phyloP scores from a whole-genome alignment of 1,284 basidiomycete genomes.

The Fomitopsis schrenkii region DNA sequence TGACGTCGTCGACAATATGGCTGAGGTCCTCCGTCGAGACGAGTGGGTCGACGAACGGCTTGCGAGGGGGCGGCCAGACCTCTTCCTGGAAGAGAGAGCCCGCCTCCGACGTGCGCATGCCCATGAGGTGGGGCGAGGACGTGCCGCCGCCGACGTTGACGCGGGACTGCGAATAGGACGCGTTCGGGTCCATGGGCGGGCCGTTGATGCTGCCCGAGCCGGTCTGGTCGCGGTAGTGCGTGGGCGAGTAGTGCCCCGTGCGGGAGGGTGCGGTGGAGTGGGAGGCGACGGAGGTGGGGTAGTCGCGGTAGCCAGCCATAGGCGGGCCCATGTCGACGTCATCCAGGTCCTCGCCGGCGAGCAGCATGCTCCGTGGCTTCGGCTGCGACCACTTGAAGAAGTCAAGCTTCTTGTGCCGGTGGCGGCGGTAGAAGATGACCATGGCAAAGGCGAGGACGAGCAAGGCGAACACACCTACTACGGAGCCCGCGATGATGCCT shows the following conservation, averaged over 20 bases:
- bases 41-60: slow-evolving; percentile 43
- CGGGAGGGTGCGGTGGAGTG: slow-evolving; percentile 8
- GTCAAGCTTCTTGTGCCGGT: slow-evolving; percentile 35
- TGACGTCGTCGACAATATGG: slow-evolving; percentile 47
- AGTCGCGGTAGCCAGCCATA: slow-evolving; percentile 27
- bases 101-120: slow-evolving; percentile 38
- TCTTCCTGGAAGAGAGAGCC: slow-evolving; percentile 49
- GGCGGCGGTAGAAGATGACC: slow-evolving; percentile 38
- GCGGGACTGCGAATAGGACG: not conserved
- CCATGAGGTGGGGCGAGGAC: slow-evolving; percentile 32
- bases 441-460: slow-evolving; percentile 35
- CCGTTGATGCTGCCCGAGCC: slow-evolving; percentile 3
- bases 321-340: slow-evolving; percentile 31
- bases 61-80: slow-evolving; percentile 44
- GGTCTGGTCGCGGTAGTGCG: slow-evolving; percentile 1
- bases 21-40: slow-evolving; percentile 34
- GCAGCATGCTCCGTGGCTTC: slow-evolving; percentile 34
- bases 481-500: slow-evolving; percentile 42
- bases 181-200: slow-evolving; percentile 14
- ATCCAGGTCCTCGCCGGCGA: slow-evolving; percentile 45
- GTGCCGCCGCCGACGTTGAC: not conserved
- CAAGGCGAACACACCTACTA: slow-evolving; percentile 39
- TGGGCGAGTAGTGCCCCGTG: slow-evolving; percentile 7
- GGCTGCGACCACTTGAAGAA: slow-evolving; percentile 35
- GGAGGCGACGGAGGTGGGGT: slow-evolving; percentile 24